Conservation (phyloP, 1,139 yeast genomes). For the Arxiozyma bovina region DNA sequence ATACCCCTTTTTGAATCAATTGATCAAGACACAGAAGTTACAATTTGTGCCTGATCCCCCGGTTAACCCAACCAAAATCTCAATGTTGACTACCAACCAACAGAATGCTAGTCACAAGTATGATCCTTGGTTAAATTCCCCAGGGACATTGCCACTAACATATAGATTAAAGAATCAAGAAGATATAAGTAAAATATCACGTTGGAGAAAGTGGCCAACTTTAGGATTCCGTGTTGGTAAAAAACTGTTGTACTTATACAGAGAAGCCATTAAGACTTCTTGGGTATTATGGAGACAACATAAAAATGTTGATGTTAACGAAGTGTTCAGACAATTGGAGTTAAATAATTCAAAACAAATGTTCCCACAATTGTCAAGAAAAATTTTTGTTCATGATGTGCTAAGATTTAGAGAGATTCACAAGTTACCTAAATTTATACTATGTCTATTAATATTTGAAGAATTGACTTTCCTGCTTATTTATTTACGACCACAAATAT, state of each 20-base stretch:
- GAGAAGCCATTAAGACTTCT: constrained; percentile 20
- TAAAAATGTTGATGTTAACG: not conserved
- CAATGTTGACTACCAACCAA: not conserved
- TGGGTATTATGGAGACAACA: constrained; percentile 13
- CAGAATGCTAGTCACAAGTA: not conserved
- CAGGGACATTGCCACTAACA: constrained; percentile 5
- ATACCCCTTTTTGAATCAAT: constrained; percentile 8
- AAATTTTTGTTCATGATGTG: constrained; percentile 18
- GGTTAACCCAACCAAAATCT: not conserved
- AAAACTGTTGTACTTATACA: constrained; percentile 17
- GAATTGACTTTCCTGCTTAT: constrained; percentile 23
- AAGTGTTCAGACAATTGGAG: constrained; percentile 3
- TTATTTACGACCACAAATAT: constrained; percentile 25
- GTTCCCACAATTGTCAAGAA: constrained; percentile 15
- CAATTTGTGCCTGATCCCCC: constrained; percentile 5
- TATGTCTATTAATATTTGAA: constrained; percentile 22
- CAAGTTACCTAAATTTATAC: constrained; percentile 24
- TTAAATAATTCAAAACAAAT: not conserved
- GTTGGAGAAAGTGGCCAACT: constrained; percentile 25
- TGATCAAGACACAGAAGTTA: constrained; percentile 5
- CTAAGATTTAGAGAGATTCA: constrained; percentile 21
- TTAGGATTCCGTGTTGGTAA: constrained; percentile 25
- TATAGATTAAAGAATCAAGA: constrained; percentile 13
- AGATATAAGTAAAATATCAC: constrained; percentile 15
- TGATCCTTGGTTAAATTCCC: constrained; percentile 5